These are phyloP conservation scores for Prosopis cineraria DNA, from an alignment of 306 rosid genomes.

Conservation along the genomic window DNA sequence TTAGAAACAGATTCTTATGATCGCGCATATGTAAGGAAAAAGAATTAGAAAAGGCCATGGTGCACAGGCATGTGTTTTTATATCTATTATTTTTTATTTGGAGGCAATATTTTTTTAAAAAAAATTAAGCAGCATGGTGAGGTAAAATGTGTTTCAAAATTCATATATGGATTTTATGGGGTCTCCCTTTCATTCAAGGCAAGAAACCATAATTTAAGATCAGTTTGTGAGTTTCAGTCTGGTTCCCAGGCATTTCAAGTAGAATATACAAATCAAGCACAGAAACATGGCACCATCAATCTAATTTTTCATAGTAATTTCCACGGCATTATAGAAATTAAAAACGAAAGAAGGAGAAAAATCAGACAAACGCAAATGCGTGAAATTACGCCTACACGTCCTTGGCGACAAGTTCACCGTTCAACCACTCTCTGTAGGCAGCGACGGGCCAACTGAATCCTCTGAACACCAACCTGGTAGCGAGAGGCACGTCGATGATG, in stretches of 20 bases:
- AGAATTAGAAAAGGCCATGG: not conserved
- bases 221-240: not conserved
- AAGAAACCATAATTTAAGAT: not conserved
- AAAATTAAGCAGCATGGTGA: not conserved
- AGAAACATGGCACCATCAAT: not conserved
- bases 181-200: not conserved
- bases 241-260: not conserved
- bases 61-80: not conserved
- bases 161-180: not conserved
- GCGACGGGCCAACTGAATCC: slow-evolving; percentile 96
- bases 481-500: slow-evolving; percentile 91
- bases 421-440: slow-evolving; percentile 84
- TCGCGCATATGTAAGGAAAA: not conserved
- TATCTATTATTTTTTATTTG: not conserved
- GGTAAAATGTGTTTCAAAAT: not conserved
- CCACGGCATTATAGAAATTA: not conserved
- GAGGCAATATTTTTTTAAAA: not conserved
- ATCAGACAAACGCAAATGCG: not conserved
- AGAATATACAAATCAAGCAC: not conserved
- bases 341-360: not conserved
- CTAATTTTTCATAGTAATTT: not conserved
- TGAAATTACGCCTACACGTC: slow-evolving; percentile 54
- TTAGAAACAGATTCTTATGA: not conserved
- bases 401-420: slow-evolving; percentile 89
- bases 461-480: slow-evolving; percentile 66